These are phyloP conservation scores for Trapa bicornis DNA, from an alignment of 345 rosid genomes.

Conservation along the genomic window DNA sequence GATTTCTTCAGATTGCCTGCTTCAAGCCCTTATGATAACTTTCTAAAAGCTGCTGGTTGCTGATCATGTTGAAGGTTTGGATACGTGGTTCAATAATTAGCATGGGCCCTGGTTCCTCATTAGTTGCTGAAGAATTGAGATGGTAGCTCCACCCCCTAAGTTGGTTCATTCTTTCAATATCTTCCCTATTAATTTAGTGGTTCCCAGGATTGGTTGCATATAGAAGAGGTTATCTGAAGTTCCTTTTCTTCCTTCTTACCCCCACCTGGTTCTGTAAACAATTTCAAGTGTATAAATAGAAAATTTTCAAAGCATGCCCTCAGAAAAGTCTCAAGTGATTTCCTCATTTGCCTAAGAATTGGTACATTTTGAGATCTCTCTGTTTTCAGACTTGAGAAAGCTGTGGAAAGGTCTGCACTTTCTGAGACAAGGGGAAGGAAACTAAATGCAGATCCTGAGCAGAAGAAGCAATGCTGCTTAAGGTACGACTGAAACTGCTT, in stretches of 20 bases:
- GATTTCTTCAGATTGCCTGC: constrained; percentile 40
- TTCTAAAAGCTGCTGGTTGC: constrained; percentile 76
- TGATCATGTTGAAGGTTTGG: constrained; percentile 13
- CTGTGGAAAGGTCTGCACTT: too few species aligned
- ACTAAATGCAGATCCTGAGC: too few species aligned
- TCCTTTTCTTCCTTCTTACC: background rate
- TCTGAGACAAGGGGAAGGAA: too few species aligned
- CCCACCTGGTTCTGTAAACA: background rate
- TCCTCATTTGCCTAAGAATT: too few species aligned
- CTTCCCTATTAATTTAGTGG: background rate
- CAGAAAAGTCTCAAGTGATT: too few species aligned
- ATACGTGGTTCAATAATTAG: background rate
- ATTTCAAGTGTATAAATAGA: background rate
- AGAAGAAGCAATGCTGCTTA: background rate
- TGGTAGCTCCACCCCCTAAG: background rate
- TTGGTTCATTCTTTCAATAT: background rate
- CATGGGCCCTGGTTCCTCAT: background rate
- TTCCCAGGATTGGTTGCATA: background rate
- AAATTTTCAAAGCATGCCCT: too few species aligned
- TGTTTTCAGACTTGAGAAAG: too few species aligned
- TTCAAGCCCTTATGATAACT: constrained; percentile 55
- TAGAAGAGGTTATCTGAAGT: background rate
- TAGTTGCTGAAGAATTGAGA: background rate
- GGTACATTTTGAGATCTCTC: too few species aligned
- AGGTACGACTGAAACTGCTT: background rate